Percentiles rank a stretch among this genome's conserved stretches.
Evolutionary conservation across 306 rosid species (phyloP).

Genomic region (Cucumis cinereus): DNA sequence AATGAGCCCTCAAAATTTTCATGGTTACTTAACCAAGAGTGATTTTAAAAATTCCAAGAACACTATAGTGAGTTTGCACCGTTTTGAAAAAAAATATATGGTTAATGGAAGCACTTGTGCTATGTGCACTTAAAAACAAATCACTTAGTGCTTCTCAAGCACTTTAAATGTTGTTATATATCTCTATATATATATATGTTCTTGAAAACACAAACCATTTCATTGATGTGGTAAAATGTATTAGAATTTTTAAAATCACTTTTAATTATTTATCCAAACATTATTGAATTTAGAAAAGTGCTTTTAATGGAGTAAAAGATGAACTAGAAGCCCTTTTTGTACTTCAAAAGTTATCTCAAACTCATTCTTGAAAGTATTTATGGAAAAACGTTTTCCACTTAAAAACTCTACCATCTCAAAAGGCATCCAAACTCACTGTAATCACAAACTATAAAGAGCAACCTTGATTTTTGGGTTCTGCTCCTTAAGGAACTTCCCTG

Average conservation of each 20-base stretch:
- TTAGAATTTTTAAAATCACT: background rate
- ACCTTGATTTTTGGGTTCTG: conserved; percentile 72
- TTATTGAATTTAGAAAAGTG: background rate
- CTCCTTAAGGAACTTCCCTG: conserved; percentile 64
- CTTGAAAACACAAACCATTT: no score
- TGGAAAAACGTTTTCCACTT: background rate
- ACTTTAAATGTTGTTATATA: background rate
- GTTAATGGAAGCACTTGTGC: background rate
- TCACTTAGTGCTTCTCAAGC: background rate
- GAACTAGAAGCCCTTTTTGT: background rate
- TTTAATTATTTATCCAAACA: background rate
- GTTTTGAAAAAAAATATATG: background rate
- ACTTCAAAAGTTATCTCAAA: background rate
- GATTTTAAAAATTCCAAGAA: background rate
- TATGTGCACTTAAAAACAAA: no score
- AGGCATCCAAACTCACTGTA: background rate
- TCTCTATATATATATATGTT: no score
- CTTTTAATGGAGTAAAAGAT: background rate
- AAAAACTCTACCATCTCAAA: background rate
- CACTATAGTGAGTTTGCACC: background rate
- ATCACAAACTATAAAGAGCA: background rate
- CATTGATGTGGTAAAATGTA: no score
- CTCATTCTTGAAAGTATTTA: background rate
- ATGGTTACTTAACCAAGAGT: background rate
- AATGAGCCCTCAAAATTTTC: background rate